phyloP scores from a whole-genome alignment of 345 rosid species.

The Pugionium dolabratum region DNA sequence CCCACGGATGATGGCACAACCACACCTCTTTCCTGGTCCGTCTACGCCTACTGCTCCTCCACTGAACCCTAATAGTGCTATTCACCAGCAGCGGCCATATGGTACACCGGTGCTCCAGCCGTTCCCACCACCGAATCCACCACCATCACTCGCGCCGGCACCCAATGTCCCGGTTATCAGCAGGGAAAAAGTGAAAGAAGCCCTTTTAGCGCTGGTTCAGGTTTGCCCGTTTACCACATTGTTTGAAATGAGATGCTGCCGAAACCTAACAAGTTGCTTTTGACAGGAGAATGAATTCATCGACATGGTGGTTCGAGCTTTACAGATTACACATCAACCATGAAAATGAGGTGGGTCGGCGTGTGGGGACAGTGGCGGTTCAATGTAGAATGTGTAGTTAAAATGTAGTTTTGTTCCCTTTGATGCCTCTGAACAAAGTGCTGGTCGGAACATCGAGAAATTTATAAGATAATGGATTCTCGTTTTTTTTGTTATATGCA shows the following conservation, averaged over 20 bases:
- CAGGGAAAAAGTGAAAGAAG: conserved; percentile 77
- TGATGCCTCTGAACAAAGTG: conserved; percentile 31
- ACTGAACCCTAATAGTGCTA: conserved; percentile 49
- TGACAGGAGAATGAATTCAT: conserved; percentile 75
- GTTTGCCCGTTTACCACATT: conserved; percentile 44
- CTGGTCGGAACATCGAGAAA: conserved; percentile 19
- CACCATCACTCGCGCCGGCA: conserved; percentile 79
- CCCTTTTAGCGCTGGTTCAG: conserved; percentile 75
- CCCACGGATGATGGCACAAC: conserved; percentile 49
- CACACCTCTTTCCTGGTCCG: conserved; percentile 43
- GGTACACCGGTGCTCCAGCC: conserved; percentile 93
- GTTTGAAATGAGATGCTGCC: conserved; percentile 4
- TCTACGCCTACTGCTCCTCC: conserved; percentile 61
- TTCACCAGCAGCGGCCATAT: conserved; percentile 56
- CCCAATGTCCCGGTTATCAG: conserved; percentile 49
- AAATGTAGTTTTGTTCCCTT: conserved; percentile 30
- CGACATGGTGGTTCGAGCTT: conserved; percentile 68
- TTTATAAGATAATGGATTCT: conserved; percentile 13
- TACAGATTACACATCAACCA: conserved; percentile 66
- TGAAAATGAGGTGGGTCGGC: conserved; percentile 32
- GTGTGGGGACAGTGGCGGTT: conserved; percentile 22
- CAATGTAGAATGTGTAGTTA: conserved; percentile 33
- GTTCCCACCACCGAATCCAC: conserved; percentile 91
- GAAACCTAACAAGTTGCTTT: conserved; percentile 21
- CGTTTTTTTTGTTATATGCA: neutral